Evolutionary conservation across 805 yeast genomes (phyloP), one percentile per base, ranked within the genome.

Genomic region (Yamadazyma nakazawae): DNA sequence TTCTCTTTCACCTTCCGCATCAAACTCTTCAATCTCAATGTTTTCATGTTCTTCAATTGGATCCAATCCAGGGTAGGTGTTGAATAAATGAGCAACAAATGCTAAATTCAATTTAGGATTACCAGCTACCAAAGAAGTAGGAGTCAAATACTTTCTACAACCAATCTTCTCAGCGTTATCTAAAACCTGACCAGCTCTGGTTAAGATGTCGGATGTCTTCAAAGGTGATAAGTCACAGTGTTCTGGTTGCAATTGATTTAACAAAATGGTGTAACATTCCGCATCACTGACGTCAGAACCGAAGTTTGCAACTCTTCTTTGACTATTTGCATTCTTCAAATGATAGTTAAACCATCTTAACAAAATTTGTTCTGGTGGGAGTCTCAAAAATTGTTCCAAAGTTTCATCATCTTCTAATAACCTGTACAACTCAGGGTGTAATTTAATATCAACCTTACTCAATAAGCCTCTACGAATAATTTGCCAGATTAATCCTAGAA

Each of bases 1-100:
- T 72, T 94, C 99, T 72, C 99, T 87, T 72, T 94, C 99, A 53
- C 99, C 99, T 71, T 94, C 99, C 21, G 99, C 99, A 64, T 94
- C 99, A 61, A 94, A 94, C 56, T 89, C 98, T 72, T 94, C 99
- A 57, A 94, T 88, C 63, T 91, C 98, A 25, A 94, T 88, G 58
- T 83, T 85, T 66, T 92, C 97, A 48, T 73, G 76, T 68, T 91
- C 98, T 61, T 88, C 95, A 54, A 92, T 80, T 48, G 98, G 98
- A 50, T 91, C 98, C 54, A 94, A 78, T 42, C 99, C 98, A 41
- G 99, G 99, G 63, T 88, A 83, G 6, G 96, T 92, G 73, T 94
- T 94, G 78, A 94, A 94, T 63, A 94, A 75, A 64, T 94, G 96
- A 37, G 99, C 99, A 49, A 94, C 97, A 66, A 94, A 94, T 1